Evolutionary conservation across 2,329 filamentous ascomycete species (phyloP), one percentile per base, ranked within the genome.

Genomic region (Pseudonectria buxi): DNA sequence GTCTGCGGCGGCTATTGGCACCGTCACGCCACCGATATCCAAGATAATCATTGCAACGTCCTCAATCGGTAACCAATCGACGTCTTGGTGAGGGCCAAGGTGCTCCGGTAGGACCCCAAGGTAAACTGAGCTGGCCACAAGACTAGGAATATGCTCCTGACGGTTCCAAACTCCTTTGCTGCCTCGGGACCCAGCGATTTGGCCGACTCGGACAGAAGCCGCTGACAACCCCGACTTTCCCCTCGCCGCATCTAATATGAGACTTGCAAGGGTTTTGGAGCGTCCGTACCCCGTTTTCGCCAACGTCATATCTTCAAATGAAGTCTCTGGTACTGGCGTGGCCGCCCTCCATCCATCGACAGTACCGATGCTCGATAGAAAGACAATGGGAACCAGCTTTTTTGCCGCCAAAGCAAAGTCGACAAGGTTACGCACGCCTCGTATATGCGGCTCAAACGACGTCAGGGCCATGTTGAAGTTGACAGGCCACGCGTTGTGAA

Each of bases 21-120:
- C 43, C 1, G 57, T 51, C 3, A 64, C 52, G 10, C 64, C 61
- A 2, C 57, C 50, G 3, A 72, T 59, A 28, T 76, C 73, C 22
- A 69, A 55, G 28, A 76, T 54, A 2, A 71, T 55, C 0, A 56
- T 51, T 2, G 71, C 65, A 24, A 74, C 64, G 13, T 57, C 49
- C 40, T 72, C 73, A 7, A 72, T 61, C 0, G 75, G 72, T 1
- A 72, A 61, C 75, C 75, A 79, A 46, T 78, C 71, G 1, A 78
- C 58, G 1, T 51, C 49, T 3, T 64, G 50, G 49, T 64, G 57
- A 2, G 46, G 43, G 0, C 71, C 74, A 0, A 78, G 56, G 1
- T 59, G 51, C 1, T 44, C 39, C 0, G 76, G 75, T 4, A 78
- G 47, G 3, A 62, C 53, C 0, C 67, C 64, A 0, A 79, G 51